Evolutionary conservation across 768 basidiomycete species (phyloP).

Genomic region (Aureoboletus auriporus): DNA sequence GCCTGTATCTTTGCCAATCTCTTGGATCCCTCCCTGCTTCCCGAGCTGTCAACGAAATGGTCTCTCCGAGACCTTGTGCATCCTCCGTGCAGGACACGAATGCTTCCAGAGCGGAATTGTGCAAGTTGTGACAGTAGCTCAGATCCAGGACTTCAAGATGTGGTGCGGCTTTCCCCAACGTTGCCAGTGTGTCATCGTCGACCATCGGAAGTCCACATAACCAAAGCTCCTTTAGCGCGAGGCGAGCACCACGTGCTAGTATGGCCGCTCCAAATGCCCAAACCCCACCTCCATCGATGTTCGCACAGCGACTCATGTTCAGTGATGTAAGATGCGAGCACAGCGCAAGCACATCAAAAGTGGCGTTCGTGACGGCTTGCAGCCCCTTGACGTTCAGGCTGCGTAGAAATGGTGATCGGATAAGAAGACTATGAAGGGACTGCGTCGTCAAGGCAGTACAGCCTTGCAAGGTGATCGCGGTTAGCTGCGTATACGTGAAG

Average conservation of each 20-base stretch:
- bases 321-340: slow-evolving; percentile 56
- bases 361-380: slow-evolving; percentile 64
- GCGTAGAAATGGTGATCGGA: slow-evolving; percentile 57
- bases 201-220: slow-evolving; percentile 64
- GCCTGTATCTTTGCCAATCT: slow-evolving; percentile 44
- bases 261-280: slow-evolving; percentile 42
- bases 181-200: slow-evolving; percentile 57
- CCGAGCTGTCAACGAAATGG: slow-evolving; percentile 52
- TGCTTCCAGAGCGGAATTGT: slow-evolving; percentile 72
- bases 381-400: slow-evolving; percentile 66
- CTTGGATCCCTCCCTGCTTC: slow-evolving; percentile 61
- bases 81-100: slow-evolving; percentile 54
- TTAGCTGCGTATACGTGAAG: slow-evolving; percentile 61
- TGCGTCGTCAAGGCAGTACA: slow-evolving; percentile 62
- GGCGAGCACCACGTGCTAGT: slow-evolving; percentile 41
- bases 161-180: slow-evolving; percentile 65
- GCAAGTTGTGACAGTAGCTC: slow-evolving; percentile 65
- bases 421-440: slow-evolving; percentile 66
- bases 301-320: slow-evolving; percentile 68
- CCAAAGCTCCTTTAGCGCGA: slow-evolving; percentile 59
- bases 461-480: slow-evolving; percentile 65
- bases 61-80: slow-evolving; percentile 27
- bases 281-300: slow-evolving; percentile 65
- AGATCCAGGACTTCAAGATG: slow-evolving; percentile 77
- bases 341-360: slow-evolving; percentile 61